A percentile compares a stretch with the other conserved stretches of the same genome.
Conservation (phyloP, 2,329 filamentous ascomycete genomes). For the Trichoderma sp. region DNA sequence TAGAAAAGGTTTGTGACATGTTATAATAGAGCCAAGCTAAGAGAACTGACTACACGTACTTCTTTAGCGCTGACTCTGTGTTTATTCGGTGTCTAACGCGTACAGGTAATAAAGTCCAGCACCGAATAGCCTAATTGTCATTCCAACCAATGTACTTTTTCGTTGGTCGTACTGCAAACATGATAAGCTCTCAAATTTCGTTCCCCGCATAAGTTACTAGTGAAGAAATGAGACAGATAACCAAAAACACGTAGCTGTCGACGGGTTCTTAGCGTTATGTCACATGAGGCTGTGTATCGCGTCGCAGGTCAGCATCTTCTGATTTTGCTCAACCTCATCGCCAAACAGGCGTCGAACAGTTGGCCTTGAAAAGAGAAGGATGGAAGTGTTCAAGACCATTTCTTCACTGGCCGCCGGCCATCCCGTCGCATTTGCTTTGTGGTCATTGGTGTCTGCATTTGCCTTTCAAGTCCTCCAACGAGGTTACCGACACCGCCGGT, state of each 20-base stretch:
- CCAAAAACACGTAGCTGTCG: not conserved
- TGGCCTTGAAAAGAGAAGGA: not conserved
- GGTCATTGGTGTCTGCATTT: not conserved
- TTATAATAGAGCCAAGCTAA: not conserved
- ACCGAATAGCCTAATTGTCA: not conserved
- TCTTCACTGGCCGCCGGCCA: not conserved
- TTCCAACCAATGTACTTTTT: not conserved
- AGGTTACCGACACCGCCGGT: not conserved
- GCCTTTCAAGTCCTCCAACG: slow-evolving; percentile 21
- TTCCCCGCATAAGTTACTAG: not conserved
- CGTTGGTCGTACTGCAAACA: not conserved
- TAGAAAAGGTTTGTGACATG: too few relatives aligned
- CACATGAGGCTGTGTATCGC: not conserved
- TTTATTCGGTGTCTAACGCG: not conserved
- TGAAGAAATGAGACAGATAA: not conserved
- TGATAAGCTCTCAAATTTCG: not conserved
- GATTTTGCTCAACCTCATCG: not conserved
- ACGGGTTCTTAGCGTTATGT: not conserved
- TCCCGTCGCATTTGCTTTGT: not conserved
- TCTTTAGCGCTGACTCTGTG: not conserved
- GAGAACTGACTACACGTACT: not conserved
- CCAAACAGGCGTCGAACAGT: not conserved
- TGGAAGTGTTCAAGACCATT: not conserved
- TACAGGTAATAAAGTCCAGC: not conserved
- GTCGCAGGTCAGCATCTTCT: not conserved